Evolutionary conservation across 148 eudicot genomes (phyloP), one percentile per base, ranked within the genome.

Genomic region (Silene conica): DNA sequence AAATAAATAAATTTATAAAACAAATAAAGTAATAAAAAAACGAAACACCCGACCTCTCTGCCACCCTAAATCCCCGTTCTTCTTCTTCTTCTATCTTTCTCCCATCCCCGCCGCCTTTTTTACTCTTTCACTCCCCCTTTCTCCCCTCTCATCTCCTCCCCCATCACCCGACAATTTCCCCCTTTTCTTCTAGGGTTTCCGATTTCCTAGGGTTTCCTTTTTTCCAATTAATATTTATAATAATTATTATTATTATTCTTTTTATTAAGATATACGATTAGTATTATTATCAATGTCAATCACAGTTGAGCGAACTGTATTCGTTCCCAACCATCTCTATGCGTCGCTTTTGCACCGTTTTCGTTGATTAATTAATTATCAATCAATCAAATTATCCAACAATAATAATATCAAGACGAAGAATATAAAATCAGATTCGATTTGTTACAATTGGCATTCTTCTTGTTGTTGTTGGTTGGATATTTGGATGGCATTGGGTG

Each of bases 401-500:
- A 71, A 34, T 1, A 15, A 9, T 45, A 45, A 54, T 28, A 41
- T 15, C 25, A 68, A 12, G 19, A 55, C 34, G 61, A 21, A 70
- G 61, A 54, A 70, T 34, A 60, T 20, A 8, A 60, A 28, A 52
- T 21, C 26, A 48, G 4, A n/a, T 66, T 48, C 68, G 18, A 3
- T 26, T 57, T 66, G 15, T 15, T 14, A 28, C 26, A 23, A 15
- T 70, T 70, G 73, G n/a, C n/a, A n/a, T 16, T 18, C 28, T 56
- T 18, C 25, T 56, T 55, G 63, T 57, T 56, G 31, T 18, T 16
- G 64, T n/a, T n/a, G n/a, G n/a, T n/a, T n/a, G 13, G 63, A 28
- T 8, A 81, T 71, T 88, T 87, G 89, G 79, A 91, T 91, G 96
- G 97, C 97, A 79, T 82, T 94, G 86, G 97, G 96, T 8, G 98